Base-by-base conservation (phyloP, 495 filamentous ascomycete species). In the Extremus antarcticus region DNA sequence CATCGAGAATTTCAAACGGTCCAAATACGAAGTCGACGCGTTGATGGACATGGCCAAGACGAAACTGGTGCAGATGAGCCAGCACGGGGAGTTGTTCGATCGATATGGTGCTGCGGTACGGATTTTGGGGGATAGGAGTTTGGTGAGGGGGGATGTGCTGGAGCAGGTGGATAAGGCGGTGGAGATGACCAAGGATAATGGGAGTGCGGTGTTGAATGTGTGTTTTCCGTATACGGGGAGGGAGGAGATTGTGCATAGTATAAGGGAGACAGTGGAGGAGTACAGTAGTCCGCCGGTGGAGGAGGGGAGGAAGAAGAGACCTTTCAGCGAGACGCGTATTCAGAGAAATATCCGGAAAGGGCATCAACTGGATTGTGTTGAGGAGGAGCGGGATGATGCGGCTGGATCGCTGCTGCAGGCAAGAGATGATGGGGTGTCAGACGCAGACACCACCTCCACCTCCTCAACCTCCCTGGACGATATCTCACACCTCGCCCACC, bases 1-100 rank as follows among this genome's bases (percentile, higher is more conserved):
- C 63, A 94, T 97, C 66, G 92, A 97, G 70, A 98, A 98, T 72
- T 98, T 96, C 75, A 95, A 97, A 68, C 81, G 92, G 3, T 90
- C 89, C n/a, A 90, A 90, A 67, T 91, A 95, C 71, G 92, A 98
- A 68, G 94, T 98, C 29, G 90, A 95, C 68, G 89, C 87, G 16
- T 73, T 98, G 49, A 98, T 98, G 92, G 87, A 95, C 60, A 94
- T 98, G 76, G 91, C 90, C 32, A 94, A 94, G 71, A 79, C 91
- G 54, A 96, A 95, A 73, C 76, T 98, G 15, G 77, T 81, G 20
- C 92, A 98, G 63, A 75, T 98, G 65, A 79, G 85, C 11, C 88
- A 96, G 65, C 92, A 98, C 59, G 92, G 92, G 21, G 90, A 95
- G 63, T 73, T 98, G 25, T 74, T 98, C 46, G 88, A 98, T 61